Percentiles rank a stretch among this genome's conserved stretches.
These are phyloP conservation scores for Entomortierella beljakovae DNA, from an alignment of 192 early-diverging fungal species.

Conservation along the genomic window DNA sequence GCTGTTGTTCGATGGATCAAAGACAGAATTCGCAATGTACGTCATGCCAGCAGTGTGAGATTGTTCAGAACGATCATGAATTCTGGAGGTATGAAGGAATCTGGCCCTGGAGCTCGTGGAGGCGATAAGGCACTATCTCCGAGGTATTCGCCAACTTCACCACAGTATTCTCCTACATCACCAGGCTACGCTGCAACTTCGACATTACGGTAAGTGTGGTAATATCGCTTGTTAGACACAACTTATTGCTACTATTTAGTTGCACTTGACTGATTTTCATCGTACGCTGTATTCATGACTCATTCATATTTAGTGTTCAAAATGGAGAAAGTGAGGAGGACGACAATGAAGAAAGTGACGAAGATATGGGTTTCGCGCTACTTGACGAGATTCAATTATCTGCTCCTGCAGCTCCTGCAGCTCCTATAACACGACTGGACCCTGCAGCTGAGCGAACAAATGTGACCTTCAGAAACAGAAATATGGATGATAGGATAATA, in stretches of 20 bases:
- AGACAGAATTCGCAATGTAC: slow-evolving; percentile 7
- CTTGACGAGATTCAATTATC: not conserved
- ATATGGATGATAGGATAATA: not conserved
- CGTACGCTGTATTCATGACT: not conserved
- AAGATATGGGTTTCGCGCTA: slow-evolving; percentile 28
- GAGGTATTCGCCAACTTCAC: slow-evolving; percentile 2
- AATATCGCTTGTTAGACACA: not conserved
- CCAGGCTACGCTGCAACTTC: not conserved
- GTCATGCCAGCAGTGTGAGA: slow-evolving; percentile 19
- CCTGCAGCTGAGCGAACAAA: not conserved
- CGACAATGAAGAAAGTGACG: slow-evolving; percentile 10
- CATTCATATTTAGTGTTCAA: not conserved
- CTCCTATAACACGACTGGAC: not conserved
- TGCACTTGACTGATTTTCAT: not conserved
- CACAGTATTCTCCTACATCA: slow-evolving; percentile 4
- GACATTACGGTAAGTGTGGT: not conserved
- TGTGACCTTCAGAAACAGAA: not conserved
- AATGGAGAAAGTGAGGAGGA: not conserved
- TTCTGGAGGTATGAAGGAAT: slow-evolving; percentile 28
- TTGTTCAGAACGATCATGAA: slow-evolving; percentile 50
- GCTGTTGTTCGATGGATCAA: slow-evolving; percentile 47
- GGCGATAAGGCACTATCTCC: not conserved
- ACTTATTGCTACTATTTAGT: not conserved
- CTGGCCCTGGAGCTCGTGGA: not conserved
- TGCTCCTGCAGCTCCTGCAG: not conserved